A percentile compares a stretch with the other conserved stretches of the same genome.
These are phyloP conservation scores for Hippophae gyantsensis DNA, from an alignment of 306 rosid species.

Conservation along the genomic window DNA sequence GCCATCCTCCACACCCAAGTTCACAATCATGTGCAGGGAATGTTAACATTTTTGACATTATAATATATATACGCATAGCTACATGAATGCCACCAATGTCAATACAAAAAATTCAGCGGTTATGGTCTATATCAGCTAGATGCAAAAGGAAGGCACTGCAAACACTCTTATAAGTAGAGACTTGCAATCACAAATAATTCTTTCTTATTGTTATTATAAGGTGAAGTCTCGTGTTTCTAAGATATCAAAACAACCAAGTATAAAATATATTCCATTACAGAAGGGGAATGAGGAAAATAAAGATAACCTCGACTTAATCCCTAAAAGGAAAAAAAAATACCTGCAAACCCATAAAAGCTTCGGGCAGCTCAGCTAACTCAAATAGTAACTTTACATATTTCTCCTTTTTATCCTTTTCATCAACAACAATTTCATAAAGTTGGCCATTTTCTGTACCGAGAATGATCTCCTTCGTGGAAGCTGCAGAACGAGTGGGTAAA, in stretches of 20 bases:
- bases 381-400: conserved; percentile 68
- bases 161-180: no score
- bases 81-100: conserved; percentile 1
- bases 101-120: no score
- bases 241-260: background rate
- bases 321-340: conserved; percentile 23
- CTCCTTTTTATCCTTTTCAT: conserved; percentile 94
- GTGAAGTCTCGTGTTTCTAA: no score
- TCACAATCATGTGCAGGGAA: background rate
- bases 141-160: no score
- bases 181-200: no score
- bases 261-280: background rate
- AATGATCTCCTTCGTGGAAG: conserved; percentile 85
- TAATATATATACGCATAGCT: background rate
- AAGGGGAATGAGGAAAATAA: background rate
- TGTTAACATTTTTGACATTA: background rate
- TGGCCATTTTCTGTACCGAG: conserved; percentile 84
- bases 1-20: background rate
- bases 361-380: conserved; percentile 63
- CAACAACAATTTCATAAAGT: conserved; percentile 79
- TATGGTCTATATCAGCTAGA: no score
- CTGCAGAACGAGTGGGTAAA: conserved; percentile 21
- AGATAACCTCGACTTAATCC: background rate
- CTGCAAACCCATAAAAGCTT: conserved; percentile 85
- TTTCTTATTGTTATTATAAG: no score